Base-by-base conservation (phyloP, 164 flowering plant species). In the Litsea cubeba region DNA sequence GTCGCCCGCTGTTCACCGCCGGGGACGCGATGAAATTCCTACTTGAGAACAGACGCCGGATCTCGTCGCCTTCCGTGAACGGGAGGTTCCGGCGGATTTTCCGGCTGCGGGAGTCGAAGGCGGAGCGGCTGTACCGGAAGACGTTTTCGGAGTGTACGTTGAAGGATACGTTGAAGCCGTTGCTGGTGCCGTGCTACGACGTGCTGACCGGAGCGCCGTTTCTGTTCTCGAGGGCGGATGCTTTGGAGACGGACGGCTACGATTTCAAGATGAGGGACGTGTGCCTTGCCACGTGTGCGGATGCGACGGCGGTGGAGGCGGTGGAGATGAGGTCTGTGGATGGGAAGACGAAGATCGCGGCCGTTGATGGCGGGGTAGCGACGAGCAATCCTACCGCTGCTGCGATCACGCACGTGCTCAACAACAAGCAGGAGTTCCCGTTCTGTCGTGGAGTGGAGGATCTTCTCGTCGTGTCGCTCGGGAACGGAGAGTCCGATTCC, bases 371-470 rank as follows among this genome's bases (percentile, higher is more conserved):
- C 1, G 81, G 86, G 3, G 66, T 86, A 2, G 84, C 90, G 32
- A 88, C 86, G 89, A 88, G 84, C 73, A 89, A 89, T 73, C 93
- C 93, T 12, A 88, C 91, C 63, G 91, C 91, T 0, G 86, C 88
- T 3, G 91, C 94, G 0, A 83, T 90, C 46, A 90, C 94, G 20
- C 94, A 90, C 78, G 94, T 88, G 72, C 78, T 90, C 54, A 86
- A 90, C 68, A 90, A 90, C 78, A 87, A 87, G 78, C 89, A 81
- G 35, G 94, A 90, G 79, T 88, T 90, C 51, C 94, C 94, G 1
- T 82, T 83, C 26, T 85, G 87, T 26, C 78, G 79, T 3, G 83
- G 89, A 2, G 90, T 88, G 7, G 88, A 82, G 69, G 91, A 88
- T 63, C 71, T 88, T 4, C 10, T 88, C 35, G 90, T 88, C 2